phyloP scores from a whole-genome alignment of 148 eudicot genomes.

The Silene latifolia region DNA sequence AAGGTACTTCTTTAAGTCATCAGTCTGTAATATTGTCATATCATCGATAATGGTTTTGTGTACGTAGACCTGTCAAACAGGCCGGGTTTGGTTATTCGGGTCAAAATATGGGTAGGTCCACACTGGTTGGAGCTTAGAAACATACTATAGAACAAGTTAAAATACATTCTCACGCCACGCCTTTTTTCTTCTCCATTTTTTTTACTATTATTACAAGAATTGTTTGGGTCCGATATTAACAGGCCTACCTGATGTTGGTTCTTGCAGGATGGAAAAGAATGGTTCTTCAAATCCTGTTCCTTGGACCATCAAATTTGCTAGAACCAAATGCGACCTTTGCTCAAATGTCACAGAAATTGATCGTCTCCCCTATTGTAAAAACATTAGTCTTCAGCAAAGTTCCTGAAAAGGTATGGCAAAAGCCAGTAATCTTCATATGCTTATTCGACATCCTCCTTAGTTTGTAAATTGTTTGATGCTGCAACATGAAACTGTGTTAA shows the following conservation, averaged over 20 bases:
- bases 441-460: not conserved
- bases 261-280: conserved; percentile 96
- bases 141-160: too few relatives aligned
- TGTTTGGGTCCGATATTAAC: too few relatives aligned
- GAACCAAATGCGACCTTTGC: conserved; percentile 91
- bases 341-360: conserved; percentile 94
- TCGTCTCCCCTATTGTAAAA: conserved; percentile 96
- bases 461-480: not conserved
- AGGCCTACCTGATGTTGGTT: not conserved
- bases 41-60: not conserved
- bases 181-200: too few relatives aligned
- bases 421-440: not conserved
- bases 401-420: conserved; percentile 81
- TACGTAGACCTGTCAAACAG: too few relatives aligned
- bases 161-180: too few relatives aligned
- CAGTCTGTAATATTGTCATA: not conserved
- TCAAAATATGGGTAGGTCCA: too few relatives aligned
- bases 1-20: conserved; percentile 42
- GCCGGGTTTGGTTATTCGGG: too few relatives aligned
- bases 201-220: too few relatives aligned
- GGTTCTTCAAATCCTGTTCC: conserved; percentile 97
- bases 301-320: conserved; percentile 93
- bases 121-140: too few relatives aligned
- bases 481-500: not conserved
- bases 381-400: conserved; percentile 97